Evolutionary conservation across 257 asterid genomes (phyloP).

Genomic region (Salvia hispanica): DNA sequence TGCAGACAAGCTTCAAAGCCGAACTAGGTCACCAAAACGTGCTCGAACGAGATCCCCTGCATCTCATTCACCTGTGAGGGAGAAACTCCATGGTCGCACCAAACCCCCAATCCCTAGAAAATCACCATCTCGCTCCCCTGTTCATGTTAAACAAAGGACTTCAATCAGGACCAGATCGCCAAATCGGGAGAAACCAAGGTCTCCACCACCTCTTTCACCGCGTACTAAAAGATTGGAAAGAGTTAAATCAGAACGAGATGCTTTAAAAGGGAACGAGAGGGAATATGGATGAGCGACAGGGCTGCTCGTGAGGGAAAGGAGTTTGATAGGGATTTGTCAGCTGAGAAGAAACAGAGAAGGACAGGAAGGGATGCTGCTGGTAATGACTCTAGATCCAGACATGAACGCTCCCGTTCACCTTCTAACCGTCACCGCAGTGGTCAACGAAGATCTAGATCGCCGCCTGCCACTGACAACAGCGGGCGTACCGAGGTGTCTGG

Average conservation of each 20-base stretch:
- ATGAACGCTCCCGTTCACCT: conserved; percentile 59
- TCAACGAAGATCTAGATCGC: conserved; percentile 74
- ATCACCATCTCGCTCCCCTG: conserved; percentile 58
- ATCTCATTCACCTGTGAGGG: conserved; percentile 42
- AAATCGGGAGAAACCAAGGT: conserved; percentile 44
- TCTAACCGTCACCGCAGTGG: conserved; percentile 55
- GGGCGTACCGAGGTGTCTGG: conserved; percentile 87
- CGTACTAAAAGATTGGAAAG: conserved; percentile 68
- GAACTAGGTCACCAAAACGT: conserved; percentile 43
- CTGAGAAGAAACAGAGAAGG: conserved; percentile 57
- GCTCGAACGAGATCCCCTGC: conserved; percentile 46
- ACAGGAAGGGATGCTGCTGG: conserved; percentile 57
- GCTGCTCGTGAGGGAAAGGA: conserved; percentile 47
- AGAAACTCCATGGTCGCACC: conserved; percentile 42
- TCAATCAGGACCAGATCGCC: conserved; percentile 52
- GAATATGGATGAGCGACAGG: conserved; percentile 55
- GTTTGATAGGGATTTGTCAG: conserved; percentile 45
- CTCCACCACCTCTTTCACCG: conserved; percentile 65
- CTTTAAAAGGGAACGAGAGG: conserved; percentile 49
- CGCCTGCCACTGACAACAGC: conserved; percentile 54
- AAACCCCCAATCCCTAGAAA: conserved; percentile 54
- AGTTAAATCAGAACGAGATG: conserved; percentile 59
- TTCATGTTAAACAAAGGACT: conserved; percentile 46
- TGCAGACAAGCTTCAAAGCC: conserved; percentile 36
- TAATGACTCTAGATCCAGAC: conserved; percentile 57